Evolutionary conservation across 129 eudicot genomes (phyloP).

Genomic region (Ambrosia trifida): DNA sequence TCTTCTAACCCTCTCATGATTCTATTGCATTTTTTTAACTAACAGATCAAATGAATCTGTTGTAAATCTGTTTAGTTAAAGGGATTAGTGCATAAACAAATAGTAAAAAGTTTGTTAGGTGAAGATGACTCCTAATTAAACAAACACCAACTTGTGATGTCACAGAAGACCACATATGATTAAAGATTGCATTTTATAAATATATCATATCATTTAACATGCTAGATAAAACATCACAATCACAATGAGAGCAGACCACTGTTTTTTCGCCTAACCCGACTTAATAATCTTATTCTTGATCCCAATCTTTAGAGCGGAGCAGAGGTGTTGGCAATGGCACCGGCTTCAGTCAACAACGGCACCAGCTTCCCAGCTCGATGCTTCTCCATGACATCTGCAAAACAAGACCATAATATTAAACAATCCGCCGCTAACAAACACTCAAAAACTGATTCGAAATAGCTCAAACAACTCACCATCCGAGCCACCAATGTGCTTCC

Average conservation of each 20-base stretch:
- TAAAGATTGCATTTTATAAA: background rate
- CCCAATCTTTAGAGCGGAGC: constrained; percentile 38
- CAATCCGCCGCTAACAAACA: background rate
- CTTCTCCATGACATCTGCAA: constrained; percentile 58
- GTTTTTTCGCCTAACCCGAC: constrained; percentile 13
- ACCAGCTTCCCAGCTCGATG: constrained; percentile 74
- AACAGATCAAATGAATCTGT: too few relatives aligned
- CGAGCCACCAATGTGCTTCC: constrained; percentile 83
- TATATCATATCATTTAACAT: background rate
- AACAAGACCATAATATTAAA: background rate
- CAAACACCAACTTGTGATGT: too few relatives aligned
- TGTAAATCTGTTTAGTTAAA: too few relatives aligned
- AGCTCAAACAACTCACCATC: constrained; percentile 49
- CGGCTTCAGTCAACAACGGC: constrained; percentile 71
- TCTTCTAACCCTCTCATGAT: too few relatives aligned
- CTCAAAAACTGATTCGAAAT: background rate
- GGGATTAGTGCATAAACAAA: too few relatives aligned
- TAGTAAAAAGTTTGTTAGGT: background rate
- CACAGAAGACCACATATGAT: background rate
- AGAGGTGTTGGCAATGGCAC: constrained; percentile 58
- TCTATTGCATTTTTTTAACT: too few relatives aligned
- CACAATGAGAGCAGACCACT: background rate
- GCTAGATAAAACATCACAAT: background rate
- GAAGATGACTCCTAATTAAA: background rate
- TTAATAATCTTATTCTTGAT: background rate